Evolutionary conservation across 2,329 filamentous ascomycete genomes (phyloP).

Genomic region (Phaeoacremonium minimum): DNA sequence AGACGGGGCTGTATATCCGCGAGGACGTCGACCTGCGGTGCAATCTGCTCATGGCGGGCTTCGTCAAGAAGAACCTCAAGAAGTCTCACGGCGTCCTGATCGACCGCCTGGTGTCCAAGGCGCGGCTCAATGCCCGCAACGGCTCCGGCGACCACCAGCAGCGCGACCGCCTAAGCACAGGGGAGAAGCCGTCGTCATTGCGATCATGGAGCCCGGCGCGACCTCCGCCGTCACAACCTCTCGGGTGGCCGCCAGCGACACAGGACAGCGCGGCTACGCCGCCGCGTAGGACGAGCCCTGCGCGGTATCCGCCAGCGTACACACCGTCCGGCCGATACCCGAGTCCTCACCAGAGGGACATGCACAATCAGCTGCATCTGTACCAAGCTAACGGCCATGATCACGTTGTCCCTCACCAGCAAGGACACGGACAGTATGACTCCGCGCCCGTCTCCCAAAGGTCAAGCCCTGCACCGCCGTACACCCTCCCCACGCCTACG

Average conservation of each 20-base stretch:
- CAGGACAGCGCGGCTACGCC: no score
- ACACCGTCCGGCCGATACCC: conserved; percentile 1
- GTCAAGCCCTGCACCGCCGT: neutral
- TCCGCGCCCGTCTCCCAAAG: neutral
- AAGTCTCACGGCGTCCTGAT: conserved; percentile 70
- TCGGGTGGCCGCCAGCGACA: conserved; percentile 2
- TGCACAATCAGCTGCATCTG: no score
- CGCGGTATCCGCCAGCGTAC: conserved; percentile 1
- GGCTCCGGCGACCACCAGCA: conserved; percentile 11
- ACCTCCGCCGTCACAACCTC: no score
- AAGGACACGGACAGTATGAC: neutral
- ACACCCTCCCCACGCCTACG: neutral
- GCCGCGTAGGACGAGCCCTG: conserved; percentile 8
- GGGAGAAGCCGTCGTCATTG: no score
- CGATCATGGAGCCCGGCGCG: no score
- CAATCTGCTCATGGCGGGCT: conserved; percentile 69
- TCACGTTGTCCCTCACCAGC: neutral
- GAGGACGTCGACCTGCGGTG: conserved; percentile 83
- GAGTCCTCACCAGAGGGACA: neutral
- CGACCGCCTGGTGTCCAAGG: conserved; percentile 53
- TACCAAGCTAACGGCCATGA: no score
- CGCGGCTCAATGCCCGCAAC: conserved; percentile 33
- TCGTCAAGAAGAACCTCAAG: conserved; percentile 79
- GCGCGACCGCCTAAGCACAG: neutral
- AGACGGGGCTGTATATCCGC: conserved; percentile 70